Percentiles rank a stretch among this genome's conserved stretches.
Evolutionary conservation across 345 rosid genomes (phyloP).

Genomic region (Hevea brasiliensis): DNA sequence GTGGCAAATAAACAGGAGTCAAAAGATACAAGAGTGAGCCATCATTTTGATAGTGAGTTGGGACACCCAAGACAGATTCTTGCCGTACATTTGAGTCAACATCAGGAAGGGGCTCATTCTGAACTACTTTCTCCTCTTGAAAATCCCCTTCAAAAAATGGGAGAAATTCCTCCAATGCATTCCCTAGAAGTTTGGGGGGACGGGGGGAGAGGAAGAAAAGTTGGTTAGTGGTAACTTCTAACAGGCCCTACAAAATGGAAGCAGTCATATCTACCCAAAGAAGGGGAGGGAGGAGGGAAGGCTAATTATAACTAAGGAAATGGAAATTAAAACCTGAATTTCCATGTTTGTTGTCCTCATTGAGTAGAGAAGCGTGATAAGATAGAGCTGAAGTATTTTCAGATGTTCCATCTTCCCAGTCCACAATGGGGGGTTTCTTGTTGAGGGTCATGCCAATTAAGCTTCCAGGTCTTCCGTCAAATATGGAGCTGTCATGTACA

Average conservation of each 20-base stretch:
- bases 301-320: neutral
- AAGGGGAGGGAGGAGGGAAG: neutral
- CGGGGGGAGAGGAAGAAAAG: constrained; percentile 14
- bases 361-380: constrained; percentile 21
- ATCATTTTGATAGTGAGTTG: constrained; percentile 68
- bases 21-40: constrained; percentile 71
- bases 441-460: constrained; percentile 48
- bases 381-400: constrained; percentile 34
- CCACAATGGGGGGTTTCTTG: constrained; percentile 50
- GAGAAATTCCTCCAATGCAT: constrained; percentile 39
- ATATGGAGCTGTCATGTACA: constrained; percentile 15
- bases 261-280: neutral
- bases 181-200: constrained; percentile 28
- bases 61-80: constrained; percentile 53
- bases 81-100: constrained; percentile 25
- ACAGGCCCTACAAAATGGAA: neutral
- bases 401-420: constrained; percentile 37
- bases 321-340: constrained; percentile 44
- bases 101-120: constrained; percentile 19
- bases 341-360: constrained; percentile 33
- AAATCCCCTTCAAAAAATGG: constrained; percentile 40
- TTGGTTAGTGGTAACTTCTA: constrained; percentile 35
- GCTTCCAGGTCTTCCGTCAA: constrained; percentile 27
- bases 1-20: constrained; percentile 70
- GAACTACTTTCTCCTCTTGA: constrained; percentile 29